Conservation (phyloP, 2,329 filamentous ascomycete genomes). For the Alternaria ventricosa region DNA sequence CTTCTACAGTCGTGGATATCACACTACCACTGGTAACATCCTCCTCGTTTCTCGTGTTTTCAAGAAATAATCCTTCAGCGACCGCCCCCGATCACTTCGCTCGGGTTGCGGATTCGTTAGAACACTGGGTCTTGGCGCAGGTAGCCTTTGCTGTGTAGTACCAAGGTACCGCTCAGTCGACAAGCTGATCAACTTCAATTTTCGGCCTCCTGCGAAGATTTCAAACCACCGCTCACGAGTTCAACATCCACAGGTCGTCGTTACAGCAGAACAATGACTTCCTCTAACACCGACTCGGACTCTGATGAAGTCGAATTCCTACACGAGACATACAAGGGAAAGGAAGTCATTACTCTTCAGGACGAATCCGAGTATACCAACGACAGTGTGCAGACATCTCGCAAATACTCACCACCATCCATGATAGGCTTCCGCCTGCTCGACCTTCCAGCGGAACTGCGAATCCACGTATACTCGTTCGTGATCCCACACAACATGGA, state of each 20-base stretch:
- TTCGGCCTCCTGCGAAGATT: background rate
- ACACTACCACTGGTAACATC: background rate
- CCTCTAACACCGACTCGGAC: background rate
- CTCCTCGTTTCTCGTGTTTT: background rate
- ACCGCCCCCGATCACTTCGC: background rate
- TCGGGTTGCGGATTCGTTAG: background rate
- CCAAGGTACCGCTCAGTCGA: background rate
- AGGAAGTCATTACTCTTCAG: background rate
- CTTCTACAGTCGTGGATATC: background rate
- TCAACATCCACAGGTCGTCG: background rate
- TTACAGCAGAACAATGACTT: background rate
- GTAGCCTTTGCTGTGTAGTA: background rate
- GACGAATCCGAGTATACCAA: background rate
- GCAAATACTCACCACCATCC: background rate
- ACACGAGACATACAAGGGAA: background rate
- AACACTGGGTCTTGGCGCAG: background rate
- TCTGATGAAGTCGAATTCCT: conserved; percentile 1
- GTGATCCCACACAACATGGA: conserved; percentile 14
- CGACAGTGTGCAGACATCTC: background rate
- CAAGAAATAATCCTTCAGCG: background rate
- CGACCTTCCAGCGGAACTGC: conserved; percentile 24
- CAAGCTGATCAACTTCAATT: background rate
- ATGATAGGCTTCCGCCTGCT: conserved; percentile 17
- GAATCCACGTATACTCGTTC: conserved; percentile 17
- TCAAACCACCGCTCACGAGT: background rate